These are phyloP conservation scores for Coffea eugenioides DNA, from an alignment of 257 asterid species.

Conservation along the genomic window DNA sequence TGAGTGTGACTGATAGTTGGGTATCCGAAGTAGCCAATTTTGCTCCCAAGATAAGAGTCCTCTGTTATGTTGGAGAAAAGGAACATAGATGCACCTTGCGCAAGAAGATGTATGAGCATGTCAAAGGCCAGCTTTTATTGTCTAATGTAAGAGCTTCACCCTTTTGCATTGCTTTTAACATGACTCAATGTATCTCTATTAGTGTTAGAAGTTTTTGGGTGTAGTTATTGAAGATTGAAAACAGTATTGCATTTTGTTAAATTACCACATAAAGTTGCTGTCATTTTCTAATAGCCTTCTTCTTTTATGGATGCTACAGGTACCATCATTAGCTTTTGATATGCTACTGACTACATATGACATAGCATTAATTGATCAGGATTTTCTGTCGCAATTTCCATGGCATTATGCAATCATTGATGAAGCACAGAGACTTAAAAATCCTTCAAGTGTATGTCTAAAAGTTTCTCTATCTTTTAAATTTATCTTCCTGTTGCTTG, in stretches of 20 bases:
- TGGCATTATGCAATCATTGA: conserved; percentile 89
- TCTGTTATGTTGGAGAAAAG: conserved; percentile 85
- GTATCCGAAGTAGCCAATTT: conserved; percentile 73
- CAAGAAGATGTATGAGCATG: conserved; percentile 47
- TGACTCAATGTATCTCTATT: background rate
- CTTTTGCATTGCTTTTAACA: background rate
- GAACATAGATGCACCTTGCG: conserved; percentile 71
- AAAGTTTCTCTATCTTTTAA: background rate
- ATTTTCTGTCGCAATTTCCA: conserved; percentile 82
- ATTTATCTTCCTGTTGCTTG: background rate
- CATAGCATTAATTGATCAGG: conserved; percentile 79
- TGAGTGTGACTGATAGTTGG: conserved; percentile 92
- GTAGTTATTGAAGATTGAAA: background rate
- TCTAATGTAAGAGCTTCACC: conserved; percentile 37
- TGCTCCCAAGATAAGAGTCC: conserved; percentile 62
- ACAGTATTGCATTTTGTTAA: background rate
- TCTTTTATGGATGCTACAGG: conserved; percentile 42
- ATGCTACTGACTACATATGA: conserved; percentile 87
- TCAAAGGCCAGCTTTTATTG: conserved; percentile 34
- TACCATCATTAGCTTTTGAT: conserved; percentile 63
- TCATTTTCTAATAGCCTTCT: background rate
- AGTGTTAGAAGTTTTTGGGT: background rate
- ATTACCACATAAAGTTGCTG: background rate
- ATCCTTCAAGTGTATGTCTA: conserved; percentile 75
- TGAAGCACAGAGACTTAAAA: conserved; percentile 95